Evolutionary conservation across 2,329 filamentous ascomycete species (phyloP), one percentile per base, ranked within the genome.

Genomic region (Alternaria gaisen): DNA sequence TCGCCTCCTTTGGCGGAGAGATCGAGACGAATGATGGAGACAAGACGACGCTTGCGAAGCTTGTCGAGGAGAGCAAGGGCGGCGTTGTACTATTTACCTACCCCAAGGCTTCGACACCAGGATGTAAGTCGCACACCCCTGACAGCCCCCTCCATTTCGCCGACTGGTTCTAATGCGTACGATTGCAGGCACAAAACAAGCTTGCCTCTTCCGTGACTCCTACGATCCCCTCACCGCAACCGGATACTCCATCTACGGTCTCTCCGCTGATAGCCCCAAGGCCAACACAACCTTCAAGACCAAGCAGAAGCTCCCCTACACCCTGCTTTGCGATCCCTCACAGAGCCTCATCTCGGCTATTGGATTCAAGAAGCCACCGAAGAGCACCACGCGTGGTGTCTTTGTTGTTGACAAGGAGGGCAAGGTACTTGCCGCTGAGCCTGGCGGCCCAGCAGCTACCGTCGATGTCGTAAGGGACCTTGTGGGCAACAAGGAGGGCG

Each of bases 21-120:
- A 82, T 99, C 65, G 88, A 95, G 83, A 95, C 90, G 64, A 89
- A 98, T 68, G 92, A 97, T 66, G 93, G 93, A 72, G 83, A 85
- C 55, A 91, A 90, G 81, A 93, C 91, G 6, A 93, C 88, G 1
- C 83, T 99, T 60, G 90, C 92, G 81, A 84, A 88, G 70, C 88
- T 99, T 24, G 86, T 97, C 50, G 90, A 93, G 53, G 87, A 91
- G 75, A 97, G 93, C 85, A 89, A 92, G 81, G 85, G 87, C 36
- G 95, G 94, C 26, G 91, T 98, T 43, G 92, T 97, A 34, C 83
- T 98, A 30, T 97, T 99, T 80, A 97, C 94, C 32, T 98, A 98
- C 77, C 95, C 95, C 60, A 96, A 91, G 82, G 95, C 95, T 12
- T 95, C 91, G 28, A 99, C 95, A 22, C 92, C 93, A 38, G 94